phyloP scores from a whole-genome alignment of 2,329 filamentous ascomycete species.

The Grosmannia serpens region DNA sequence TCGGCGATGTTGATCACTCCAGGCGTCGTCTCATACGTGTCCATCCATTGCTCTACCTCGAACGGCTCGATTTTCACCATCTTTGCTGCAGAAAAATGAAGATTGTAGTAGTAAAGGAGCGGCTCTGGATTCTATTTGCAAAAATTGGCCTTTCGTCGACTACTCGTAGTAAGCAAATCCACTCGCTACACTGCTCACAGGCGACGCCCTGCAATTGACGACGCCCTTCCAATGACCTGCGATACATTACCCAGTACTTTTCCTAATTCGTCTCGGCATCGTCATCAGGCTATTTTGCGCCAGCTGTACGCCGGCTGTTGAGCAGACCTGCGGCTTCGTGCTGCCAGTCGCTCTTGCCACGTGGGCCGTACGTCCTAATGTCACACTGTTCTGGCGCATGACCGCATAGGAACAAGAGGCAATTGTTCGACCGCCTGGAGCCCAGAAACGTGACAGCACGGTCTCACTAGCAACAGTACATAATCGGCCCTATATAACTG shows the following conservation, averaged over 20 bases:
- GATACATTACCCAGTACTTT: too few species aligned
- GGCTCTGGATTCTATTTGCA: not conserved
- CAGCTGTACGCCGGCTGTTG: not conserved
- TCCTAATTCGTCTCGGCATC: not conserved
- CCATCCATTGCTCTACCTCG: slow-evolving; percentile 63
- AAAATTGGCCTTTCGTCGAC: not conserved
- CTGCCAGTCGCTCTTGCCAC: not conserved
- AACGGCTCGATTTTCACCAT: slow-evolving; percentile 46
- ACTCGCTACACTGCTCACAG: not conserved
- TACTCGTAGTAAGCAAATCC: not conserved
- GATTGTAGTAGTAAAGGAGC: too few species aligned
- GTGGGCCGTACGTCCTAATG: not conserved
- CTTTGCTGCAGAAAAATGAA: not conserved
- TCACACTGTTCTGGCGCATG: not conserved
- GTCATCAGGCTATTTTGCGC: not conserved
- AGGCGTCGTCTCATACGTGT: slow-evolving; percentile 44
- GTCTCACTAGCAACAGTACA: not conserved
- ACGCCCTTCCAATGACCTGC: not conserved
- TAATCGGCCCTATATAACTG: not conserved
- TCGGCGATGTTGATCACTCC: slow-evolving; percentile 62
- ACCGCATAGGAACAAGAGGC: not conserved
- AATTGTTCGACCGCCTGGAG: not conserved
- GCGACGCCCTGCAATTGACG: not conserved
- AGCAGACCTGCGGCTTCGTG: not conserved
- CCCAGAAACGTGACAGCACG: not conserved